Evolutionary conservation across 2,329 filamentous ascomycete genomes (phyloP).

Genomic region (Pyrenochaeta sp.): DNA sequence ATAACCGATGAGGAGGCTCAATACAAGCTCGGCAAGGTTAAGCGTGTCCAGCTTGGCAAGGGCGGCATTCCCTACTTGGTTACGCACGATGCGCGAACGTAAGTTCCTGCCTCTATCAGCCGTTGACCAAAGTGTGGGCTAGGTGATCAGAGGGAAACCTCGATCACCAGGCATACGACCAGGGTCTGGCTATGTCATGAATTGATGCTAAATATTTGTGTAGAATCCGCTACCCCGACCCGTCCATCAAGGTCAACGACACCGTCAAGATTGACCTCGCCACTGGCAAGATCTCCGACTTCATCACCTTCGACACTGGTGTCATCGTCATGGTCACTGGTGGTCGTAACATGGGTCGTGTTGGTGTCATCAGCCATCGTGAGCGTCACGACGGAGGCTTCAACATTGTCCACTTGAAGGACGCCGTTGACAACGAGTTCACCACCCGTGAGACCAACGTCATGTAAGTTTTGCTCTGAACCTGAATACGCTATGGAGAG

Average conservation of each 20-base stretch:
- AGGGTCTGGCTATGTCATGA: conserved; percentile 78
- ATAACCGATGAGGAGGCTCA: conserved; percentile 98
- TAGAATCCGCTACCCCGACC: conserved; percentile 99
- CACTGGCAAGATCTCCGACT: conserved; percentile 98
- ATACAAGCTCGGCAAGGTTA: conserved; percentile 99
- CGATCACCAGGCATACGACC: conserved; percentile 97
- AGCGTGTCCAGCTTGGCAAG: conserved; percentile 98
- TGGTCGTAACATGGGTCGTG: conserved; percentile 99
- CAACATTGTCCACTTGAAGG: conserved; percentile 99
- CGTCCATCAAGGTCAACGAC: conserved; percentile 99
- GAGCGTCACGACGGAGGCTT: conserved; percentile 99
- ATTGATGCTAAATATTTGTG: conserved; percentile 49
- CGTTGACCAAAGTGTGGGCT: conserved; percentile 76
- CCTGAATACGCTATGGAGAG: not conserved
- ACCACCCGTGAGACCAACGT: conserved; percentile 99
- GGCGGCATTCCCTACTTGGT: conserved; percentile 99
- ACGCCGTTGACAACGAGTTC: conserved; percentile 99
- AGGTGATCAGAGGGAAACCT: conserved; percentile 44
- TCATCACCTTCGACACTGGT: conserved; percentile 98
- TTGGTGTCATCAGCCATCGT: conserved; percentile 99
- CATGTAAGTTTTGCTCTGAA: conserved; percentile 59
- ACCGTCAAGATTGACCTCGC: conserved; percentile 98
- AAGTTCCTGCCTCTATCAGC: conserved; percentile 99
- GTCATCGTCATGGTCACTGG: conserved; percentile 98
- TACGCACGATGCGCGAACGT: conserved; percentile 99